Percentiles rank a stretch among this genome's conserved stretches.
phyloP scores from a whole-genome alignment of 768 basidiomycete species.

The Termitomyces sp. region DNA sequence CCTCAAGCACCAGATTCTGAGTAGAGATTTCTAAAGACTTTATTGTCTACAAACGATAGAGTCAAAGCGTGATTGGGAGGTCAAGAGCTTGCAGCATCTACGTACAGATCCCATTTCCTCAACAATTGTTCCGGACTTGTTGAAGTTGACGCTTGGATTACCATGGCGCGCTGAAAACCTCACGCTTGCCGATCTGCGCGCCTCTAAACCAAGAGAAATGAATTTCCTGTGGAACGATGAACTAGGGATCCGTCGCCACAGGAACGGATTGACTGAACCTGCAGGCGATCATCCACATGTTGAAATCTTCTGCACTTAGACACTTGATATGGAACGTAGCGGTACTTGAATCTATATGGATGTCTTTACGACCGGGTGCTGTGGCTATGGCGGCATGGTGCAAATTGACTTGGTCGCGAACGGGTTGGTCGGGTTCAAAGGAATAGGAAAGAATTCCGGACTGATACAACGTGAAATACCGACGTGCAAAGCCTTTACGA shows the following conservation, averaged over 20 bases:
- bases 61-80: not conserved
- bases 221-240: conserved; percentile 48
- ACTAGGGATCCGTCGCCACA: not conserved
- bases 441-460: conserved; percentile 75
- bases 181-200: conserved; percentile 38
- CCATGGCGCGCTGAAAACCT: conserved; percentile 40
- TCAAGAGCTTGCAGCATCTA: conserved; percentile 10
- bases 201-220: conserved; percentile 47
- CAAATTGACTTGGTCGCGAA: conserved; percentile 66
- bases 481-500: conserved; percentile 72
- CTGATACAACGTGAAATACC: conserved; percentile 70
- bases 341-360: conserved; percentile 73
- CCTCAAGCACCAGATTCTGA: conserved; percentile 37
- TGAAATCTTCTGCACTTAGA: conserved; percentile 66
- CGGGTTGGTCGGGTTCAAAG: conserved; percentile 65
- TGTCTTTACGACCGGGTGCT: conserved; percentile 68
- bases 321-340: conserved; percentile 85
- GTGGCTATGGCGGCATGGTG: conserved; percentile 78
- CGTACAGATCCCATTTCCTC: conserved; percentile 69
- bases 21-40: conserved; percentile 56
- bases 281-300: conserved; percentile 71
- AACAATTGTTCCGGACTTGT: conserved; percentile 46
- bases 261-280: conserved; percentile 40
- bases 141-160: conserved; percentile 35
- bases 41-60: conserved; percentile 43